Evolutionary conservation across 2,329 filamentous ascomycete species (phyloP), one percentile per base, ranked within the genome.

Genomic region (Microcyclosporella mali): DNA sequence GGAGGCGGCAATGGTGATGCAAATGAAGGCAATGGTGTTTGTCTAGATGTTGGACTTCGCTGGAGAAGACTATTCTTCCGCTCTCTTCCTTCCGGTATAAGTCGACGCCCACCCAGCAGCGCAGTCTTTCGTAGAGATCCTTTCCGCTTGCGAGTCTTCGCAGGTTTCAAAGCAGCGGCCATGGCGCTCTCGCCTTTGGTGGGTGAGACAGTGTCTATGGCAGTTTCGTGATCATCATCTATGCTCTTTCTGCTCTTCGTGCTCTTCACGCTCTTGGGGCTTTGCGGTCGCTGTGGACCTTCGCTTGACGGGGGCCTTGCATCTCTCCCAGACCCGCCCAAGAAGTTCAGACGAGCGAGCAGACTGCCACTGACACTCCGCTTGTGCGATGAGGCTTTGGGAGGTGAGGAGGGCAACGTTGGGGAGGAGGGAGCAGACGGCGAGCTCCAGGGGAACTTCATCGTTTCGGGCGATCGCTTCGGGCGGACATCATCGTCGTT

Each of bases 81-180:
- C 69, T 75, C 57, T 67, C 73, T 54, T 78, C 79, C 47, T 77
- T 73, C 62, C 77, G 80, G 41, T 74, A 78, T 48, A 16, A 62
- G 48, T n/a, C 57, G 50, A 39, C 83, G 82, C 49, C 84, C 84
- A 12, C 87, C 86, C 14, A 95, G 73, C 37, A 95, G 71, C 18
- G 88, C 88, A 9, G 86, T 87, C 66, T 95, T 95, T 46, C 89
- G 78, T 62, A 95, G 71, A 9, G 89, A 95, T 3, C 88, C 88
- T 61, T 85, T 85, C 46, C 89, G 79, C 56, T 82, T 81, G 42
- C 88, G 73, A 35, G 79, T 79, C 61, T 73, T 47, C 43, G 60
- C 48, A 18, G 69, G 45, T 33, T 49, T 50, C 35, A 52, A 32
- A 14, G 50, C 51, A 4, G 51, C 49, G 12, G 49, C 51, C 51